phyloP scores from a whole-genome alignment of 1,139 yeast genomes.

The Candida tropicalis region DNA sequence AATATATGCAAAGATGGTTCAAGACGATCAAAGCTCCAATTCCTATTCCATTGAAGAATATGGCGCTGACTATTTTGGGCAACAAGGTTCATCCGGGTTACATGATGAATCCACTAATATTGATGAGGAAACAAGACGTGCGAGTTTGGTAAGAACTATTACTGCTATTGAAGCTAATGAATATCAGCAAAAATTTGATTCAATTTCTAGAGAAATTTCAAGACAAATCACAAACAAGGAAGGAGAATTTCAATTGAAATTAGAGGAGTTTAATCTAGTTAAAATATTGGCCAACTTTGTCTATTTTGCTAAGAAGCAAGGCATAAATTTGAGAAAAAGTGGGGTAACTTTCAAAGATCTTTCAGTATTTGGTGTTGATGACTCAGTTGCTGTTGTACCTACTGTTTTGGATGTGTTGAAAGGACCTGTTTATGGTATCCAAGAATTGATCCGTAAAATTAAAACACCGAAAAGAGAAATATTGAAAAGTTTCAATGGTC shows the following conservation, averaged over 20 bases:
- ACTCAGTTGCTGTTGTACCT: conserved; percentile 46
- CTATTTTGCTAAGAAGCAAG: conserved; percentile 33
- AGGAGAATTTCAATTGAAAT: conserved; percentile 16
- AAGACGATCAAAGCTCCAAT: no score
- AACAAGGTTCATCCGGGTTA: no score
- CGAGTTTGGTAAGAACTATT: conserved; percentile 20
- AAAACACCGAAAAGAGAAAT: conserved; percentile 42
- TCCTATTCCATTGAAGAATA: no score
- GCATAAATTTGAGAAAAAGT: conserved; percentile 44
- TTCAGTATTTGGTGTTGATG: conserved; percentile 50
- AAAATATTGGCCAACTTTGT: conserved; percentile 19
- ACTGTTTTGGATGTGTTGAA: conserved; percentile 51
- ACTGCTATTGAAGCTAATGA: conserved; percentile 16
- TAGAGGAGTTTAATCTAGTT: conserved; percentile 18
- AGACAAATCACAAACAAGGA: conserved; percentile 17
- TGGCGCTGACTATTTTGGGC: no score
- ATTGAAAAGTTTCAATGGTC: conserved; percentile 42
- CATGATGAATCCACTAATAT: conserved; percentile 12
- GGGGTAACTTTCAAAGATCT: conserved; percentile 52
- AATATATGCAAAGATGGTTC: no score
- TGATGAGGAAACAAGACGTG: conserved; percentile 16
- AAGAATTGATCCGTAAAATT: conserved; percentile 13
- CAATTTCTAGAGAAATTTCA: conserved; percentile 18
- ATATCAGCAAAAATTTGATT: conserved; percentile 13
- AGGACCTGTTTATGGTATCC: conserved; percentile 32